Evolutionary conservation across 345 rosid species (phyloP).

Genomic region (Brassica juncea): DNA sequence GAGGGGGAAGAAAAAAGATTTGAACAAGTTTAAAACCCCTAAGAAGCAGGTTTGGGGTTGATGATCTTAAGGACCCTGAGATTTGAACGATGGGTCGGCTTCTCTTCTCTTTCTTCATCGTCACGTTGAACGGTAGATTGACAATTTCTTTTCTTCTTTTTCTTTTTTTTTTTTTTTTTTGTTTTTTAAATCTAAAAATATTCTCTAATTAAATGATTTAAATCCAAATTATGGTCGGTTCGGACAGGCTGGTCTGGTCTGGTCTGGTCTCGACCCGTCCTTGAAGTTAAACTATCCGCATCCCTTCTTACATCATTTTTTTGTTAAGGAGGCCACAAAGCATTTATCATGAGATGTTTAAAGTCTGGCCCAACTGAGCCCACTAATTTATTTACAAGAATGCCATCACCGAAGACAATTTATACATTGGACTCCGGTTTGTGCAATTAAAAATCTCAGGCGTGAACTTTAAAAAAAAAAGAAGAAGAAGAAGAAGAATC

Average conservation of each 20-base stretch:
- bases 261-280: background rate
- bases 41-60: constrained; percentile 26
- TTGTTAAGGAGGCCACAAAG: background rate
- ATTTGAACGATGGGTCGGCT: constrained; percentile 41
- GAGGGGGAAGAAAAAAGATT: background rate
- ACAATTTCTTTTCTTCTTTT: constrained; percentile 16
- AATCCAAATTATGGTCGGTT: constrained; percentile 19
- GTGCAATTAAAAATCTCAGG: constrained; percentile 20
- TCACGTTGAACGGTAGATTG: constrained; percentile 45
- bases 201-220: background rate
- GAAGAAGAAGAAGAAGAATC: background rate
- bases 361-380: constrained; percentile 35
- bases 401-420: constrained; percentile 27
- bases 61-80: constrained; percentile 12
- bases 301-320: background rate
- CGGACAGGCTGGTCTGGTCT: constrained; percentile 31
- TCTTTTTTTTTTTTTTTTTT: background rate
- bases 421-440: constrained; percentile 23
- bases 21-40: constrained; percentile 35
- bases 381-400: constrained; percentile 6
- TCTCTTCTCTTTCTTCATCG: constrained; percentile 40
- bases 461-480: background rate
- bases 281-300: background rate
- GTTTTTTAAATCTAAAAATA: no score
- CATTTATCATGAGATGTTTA: background rate